A percentile compares a stretch with the other conserved stretches of the same genome.
Conservation (phyloP, 176 grass and related monocot genomes). For the Puya raimondii region DNA sequence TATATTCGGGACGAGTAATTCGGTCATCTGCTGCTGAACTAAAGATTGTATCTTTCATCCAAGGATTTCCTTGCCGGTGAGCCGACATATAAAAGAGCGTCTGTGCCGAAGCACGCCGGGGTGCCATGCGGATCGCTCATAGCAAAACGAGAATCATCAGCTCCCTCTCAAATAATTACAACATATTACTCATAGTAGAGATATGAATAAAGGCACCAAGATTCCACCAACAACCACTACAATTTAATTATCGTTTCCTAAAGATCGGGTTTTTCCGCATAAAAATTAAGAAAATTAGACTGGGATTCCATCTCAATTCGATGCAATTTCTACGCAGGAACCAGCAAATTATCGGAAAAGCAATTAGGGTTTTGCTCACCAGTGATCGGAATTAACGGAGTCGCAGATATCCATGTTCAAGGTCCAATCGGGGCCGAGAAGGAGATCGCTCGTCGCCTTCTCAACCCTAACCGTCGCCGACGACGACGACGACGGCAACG, state of each 20-base stretch:
- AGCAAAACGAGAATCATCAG: no score
- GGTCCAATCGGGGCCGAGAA: constrained; percentile 78
- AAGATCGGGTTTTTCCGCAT: not conserved
- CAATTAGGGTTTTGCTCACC: constrained; percentile 19
- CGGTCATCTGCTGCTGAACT: no score
- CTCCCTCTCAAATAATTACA: no score
- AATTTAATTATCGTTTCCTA: not conserved
- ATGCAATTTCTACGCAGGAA: not conserved
- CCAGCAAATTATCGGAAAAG: not conserved
- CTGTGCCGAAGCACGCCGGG: no score
- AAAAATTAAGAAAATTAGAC: not conserved
- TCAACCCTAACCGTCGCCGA: constrained; percentile 55
- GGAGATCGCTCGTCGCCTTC: constrained; percentile 86
- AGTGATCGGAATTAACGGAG: constrained; percentile 54
- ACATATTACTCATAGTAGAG: no score
- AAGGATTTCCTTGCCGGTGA: no score
- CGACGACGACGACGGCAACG: constrained; percentile 22
- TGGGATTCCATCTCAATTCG: no score
- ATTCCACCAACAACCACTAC: not conserved
- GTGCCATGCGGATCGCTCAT: no score
- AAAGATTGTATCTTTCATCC: no score
- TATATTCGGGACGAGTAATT: no score
- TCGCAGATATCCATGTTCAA: constrained; percentile 96
- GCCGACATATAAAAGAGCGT: no score
- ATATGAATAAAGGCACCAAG: not conserved